Percentiles rank a stretch among this genome's conserved stretches.
Evolutionary conservation across 805 yeast genomes (phyloP).

Genomic region (Metschnikowia corniflorae): DNA sequence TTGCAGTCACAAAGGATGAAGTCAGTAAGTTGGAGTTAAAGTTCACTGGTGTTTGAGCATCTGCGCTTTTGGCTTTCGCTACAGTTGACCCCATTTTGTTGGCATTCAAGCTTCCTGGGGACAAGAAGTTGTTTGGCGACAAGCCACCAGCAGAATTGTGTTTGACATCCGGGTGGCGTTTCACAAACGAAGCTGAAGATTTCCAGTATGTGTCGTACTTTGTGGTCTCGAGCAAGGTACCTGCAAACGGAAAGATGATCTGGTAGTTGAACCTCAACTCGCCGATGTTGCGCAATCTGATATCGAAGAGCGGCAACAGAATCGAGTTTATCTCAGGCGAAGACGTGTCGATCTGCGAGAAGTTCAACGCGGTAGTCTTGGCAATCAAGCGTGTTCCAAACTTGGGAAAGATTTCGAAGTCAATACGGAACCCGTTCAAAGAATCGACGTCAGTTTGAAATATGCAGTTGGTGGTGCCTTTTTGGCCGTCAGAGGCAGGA

Average conservation of each 20-base stretch:
- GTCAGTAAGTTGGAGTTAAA: constrained; percentile 17
- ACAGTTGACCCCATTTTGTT: constrained; percentile 11
- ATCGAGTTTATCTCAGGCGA: constrained; percentile 39
- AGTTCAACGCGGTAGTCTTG: constrained; percentile 74
- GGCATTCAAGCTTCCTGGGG: constrained; percentile 29
- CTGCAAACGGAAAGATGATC: constrained; percentile 84
- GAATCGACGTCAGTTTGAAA: constrained; percentile 82
- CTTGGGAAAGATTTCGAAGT: constrained; percentile 88
- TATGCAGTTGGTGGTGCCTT: constrained; percentile 55
- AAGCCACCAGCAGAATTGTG: constrained; percentile 38
- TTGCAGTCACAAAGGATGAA: constrained; percentile 82
- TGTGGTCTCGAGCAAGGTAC: constrained; percentile 78
- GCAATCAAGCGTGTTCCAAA: constrained; percentile 93
- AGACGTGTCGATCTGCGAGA: constrained; percentile 37
- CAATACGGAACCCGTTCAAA: constrained; percentile 58
- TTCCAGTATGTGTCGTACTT: constrained; percentile 98
- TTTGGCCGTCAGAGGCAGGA: constrained; percentile 61
- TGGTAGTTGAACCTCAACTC: constrained; percentile 73
- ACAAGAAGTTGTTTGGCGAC: constrained; percentile 40
- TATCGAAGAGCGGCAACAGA: constrained; percentile 75
- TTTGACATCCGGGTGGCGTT: constrained; percentile 26
- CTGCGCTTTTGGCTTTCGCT: constrained; percentile 14
- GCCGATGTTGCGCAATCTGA: constrained; percentile 78
- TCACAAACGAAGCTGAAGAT: constrained; percentile 60
- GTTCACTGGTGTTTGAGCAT: constrained; percentile 7